Percentiles rank a stretch among this genome's conserved stretches.
Evolutionary conservation across 768 basidiomycete genomes (phyloP).

Genomic region (Pholiota microspora): DNA sequence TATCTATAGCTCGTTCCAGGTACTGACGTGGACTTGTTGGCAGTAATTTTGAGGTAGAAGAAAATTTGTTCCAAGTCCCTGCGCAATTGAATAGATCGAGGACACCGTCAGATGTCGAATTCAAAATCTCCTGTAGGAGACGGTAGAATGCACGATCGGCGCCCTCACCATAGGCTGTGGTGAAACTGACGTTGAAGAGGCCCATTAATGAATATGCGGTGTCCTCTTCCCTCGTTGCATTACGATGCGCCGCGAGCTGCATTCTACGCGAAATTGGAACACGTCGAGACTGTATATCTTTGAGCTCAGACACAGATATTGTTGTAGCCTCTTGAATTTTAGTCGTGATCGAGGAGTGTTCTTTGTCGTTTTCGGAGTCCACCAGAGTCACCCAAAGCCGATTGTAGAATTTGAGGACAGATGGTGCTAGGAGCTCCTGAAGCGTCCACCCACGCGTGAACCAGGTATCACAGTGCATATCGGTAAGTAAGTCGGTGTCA

Average conservation of each 20-base stretch:
- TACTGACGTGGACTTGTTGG: too few species aligned
- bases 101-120: not conserved
- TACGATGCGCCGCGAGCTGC: constrained; percentile 1
- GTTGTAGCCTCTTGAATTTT: not conserved
- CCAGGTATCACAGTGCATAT: constrained; percentile 4
- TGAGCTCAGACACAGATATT: constrained; percentile 1
- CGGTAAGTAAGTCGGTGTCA: not conserved
- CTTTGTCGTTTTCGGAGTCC: not conserved
- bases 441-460: constrained; percentile 14
- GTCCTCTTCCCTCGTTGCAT: constrained; percentile 9
- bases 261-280: not conserved
- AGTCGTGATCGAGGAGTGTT: not conserved
- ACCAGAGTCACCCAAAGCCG: not conserved
- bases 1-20: too few species aligned
- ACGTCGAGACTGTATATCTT: not conserved
- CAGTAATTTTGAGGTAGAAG: too few species aligned
- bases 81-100: constrained; percentile 1
- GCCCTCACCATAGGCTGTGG: constrained; percentile 10
- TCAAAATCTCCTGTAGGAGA: not conserved
- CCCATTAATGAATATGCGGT: constrained; percentile 7
- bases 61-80: not conserved
- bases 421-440: constrained; percentile 11
- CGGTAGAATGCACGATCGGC: constrained; percentile 1
- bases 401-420: constrained; percentile 3
- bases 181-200: constrained; percentile 4